Base-by-base conservation (phyloP, 2,329 filamentous ascomycete species). In the Xylaria sp. region DNA sequence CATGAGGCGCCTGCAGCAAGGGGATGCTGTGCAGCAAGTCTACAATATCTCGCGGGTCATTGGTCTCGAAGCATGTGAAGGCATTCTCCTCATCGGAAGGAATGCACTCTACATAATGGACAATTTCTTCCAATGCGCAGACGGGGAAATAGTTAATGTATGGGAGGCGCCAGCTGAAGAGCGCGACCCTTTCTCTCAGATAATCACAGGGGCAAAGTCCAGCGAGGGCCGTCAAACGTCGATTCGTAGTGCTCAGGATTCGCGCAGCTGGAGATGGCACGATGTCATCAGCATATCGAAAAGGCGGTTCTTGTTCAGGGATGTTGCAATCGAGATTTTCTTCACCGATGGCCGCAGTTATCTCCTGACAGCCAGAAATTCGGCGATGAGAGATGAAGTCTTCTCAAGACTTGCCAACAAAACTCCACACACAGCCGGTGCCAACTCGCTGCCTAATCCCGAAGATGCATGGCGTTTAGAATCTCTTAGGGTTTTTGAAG, bases 311-410 rank as follows among this genome's bases (percentile, higher is more conserved):
- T 76, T 99, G 3, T 96, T 97, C 72, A 87, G 94, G 21, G 93
- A 99, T 67, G 94, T 99, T 11, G 92, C 91, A 0, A 86, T 97
- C n/a, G 94, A 99, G 69, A 84, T 97, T 2, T 99, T 99, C 76
- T 99, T 99, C 69, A 92, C 92, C 0, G 95, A 99, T 69, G 94
- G 94, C 1, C 88, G 92, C 51, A 99, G 94, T 74, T 99, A 97
- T 69, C 79, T 99, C 16, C 74, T 99, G 52, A 97, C 93, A 0
- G 87, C 92, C 2, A 88, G 92, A 52, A 91, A 89, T 34, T 81
- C 89, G 0, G 74, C 76, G 26, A 78, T 86, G 37, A 84, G 94
- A 57, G 91, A 99, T 67, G 90, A 93, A 52, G 78, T 99, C 2
- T 92, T 90, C 62, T 78, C 81, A 16, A 90, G 89, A 60, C 84